Evolutionary conservation across 495 filamentous ascomycete genomes (phyloP), one percentile per base, ranked within the genome.

Genomic region (Podospora pseudocomata): DNA sequence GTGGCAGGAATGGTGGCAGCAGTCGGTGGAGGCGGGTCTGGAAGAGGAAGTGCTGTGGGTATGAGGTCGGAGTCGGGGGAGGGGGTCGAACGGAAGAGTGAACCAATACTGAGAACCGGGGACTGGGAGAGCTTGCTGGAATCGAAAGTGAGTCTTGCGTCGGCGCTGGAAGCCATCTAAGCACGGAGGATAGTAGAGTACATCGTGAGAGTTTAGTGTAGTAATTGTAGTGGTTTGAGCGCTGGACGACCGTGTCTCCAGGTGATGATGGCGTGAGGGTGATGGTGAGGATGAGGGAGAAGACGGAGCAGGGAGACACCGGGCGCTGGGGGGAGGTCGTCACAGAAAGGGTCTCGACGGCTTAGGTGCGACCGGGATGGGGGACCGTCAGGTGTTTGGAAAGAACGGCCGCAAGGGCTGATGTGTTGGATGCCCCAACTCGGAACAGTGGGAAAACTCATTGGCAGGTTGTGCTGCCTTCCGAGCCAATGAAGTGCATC

Each of bases 81-180:
- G 18, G 56, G 66, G 62, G 61, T 61, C 53, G 59, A 60, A 69
- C 66, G 65, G 23, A 34, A 72, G 71, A 72, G 69, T 70, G 74
- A 66, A 66, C 75, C 74, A 72, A 72, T 64, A 66, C 69, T 58
- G 74, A 70, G 68, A 73, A 74, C 74, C 72, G 75, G 61, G 72
- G 74, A 78, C 63, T 64, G 71, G 68, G 60, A 64, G 63, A 32
- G 71, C 23, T 69, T 72, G 65, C 67, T 64, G 65, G 32, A 65
- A 39, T 65, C 39, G 56, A 28, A 63, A 67, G 63, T 67, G 68
- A 65, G 67, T 70, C 58, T 67, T 65, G 65, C 59, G 26, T 68
- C 65, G 65, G 69, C 49, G 73, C 74, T 66, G 58, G 68, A 70
- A 76, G 74, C 75, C 79, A 77, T 80, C 74, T 82, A 80, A 75